Conservation (phyloP, 176 grass and related monocot genomes). For the Stipa capillata region DNA sequence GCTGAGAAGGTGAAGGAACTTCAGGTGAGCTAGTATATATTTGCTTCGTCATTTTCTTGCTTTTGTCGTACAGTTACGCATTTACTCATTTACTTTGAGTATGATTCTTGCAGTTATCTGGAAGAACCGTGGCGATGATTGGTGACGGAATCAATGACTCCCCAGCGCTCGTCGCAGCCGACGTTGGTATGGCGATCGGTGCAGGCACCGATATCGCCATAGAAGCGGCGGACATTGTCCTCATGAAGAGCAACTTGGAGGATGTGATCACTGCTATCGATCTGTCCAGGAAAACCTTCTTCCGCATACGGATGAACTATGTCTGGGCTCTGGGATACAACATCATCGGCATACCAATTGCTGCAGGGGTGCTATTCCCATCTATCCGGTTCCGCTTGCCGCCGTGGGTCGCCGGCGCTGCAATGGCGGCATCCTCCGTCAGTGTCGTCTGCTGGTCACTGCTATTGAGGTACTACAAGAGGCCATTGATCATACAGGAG, state of each 20-base stretch:
- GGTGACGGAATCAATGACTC: slow-evolving; percentile 94
- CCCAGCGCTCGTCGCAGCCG: slow-evolving; percentile 73
- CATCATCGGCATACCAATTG: slow-evolving; percentile 66
- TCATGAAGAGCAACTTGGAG: slow-evolving; percentile 95
- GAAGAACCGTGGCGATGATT: slow-evolving; percentile 82
- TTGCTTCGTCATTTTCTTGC: neutral
- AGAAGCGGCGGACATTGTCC: slow-evolving; percentile 93
- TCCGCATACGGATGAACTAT: slow-evolving; percentile 89
- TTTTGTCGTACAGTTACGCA: neutral
- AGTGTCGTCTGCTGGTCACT: slow-evolving; percentile 89
- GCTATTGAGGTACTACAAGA: slow-evolving; percentile 78
- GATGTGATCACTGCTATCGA: slow-evolving; percentile 92
- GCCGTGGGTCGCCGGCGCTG: slow-evolving; percentile 85
- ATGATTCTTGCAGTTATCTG: slow-evolving; percentile 36
- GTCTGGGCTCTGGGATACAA: slow-evolving; percentile 97
- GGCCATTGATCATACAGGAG: slow-evolving; percentile 4
- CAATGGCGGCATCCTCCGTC: slow-evolving; percentile 90
- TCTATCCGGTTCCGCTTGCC: slow-evolving; percentile 69
- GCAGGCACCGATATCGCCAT: slow-evolving; percentile 89
- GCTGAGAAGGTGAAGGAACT: slow-evolving; percentile 84
- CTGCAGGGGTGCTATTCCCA: slow-evolving; percentile 75
- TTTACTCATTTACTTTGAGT: neutral
- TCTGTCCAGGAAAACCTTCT: slow-evolving; percentile 84
- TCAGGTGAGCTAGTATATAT: slow-evolving; percentile 40
- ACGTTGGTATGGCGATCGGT: slow-evolving; percentile 81